Evolutionary conservation across 169 alveolate species (phyloP), one percentile per base, ranked within the genome.

Genomic region (Plasmodium reichenowi): DNA sequence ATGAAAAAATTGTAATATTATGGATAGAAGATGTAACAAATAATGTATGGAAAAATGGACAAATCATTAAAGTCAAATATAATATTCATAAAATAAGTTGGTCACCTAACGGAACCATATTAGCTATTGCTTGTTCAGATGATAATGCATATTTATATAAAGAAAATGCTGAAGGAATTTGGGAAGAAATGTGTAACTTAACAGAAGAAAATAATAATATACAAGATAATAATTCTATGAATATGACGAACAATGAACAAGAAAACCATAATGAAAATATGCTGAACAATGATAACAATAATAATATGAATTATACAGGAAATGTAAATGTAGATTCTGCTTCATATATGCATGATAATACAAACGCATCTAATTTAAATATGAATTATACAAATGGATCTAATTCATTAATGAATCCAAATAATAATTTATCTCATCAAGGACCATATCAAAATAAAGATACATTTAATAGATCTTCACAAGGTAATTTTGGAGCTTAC

Each of bases 41-140:
- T 48, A 83, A 83, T 17, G 38, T 20, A 45, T 83, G 91, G 91
- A 83, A 48, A 62, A 83, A 83, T 62, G 85, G 85, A 9, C 91
- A 83, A 56, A 43, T 68, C 3, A 83, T 83, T 20, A 58, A 83
- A 48, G 22, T 83, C 10, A 13, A 83, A n/a, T 64, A 83, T 15
- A 83, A 38, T 32, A 59, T 83, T 68, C 71, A 73, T 83, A 83
- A 83, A 83, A 47, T 83, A 13, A 68, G 86, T 43, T 93, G 94
- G 95, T 91, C 94, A 24, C 94, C 93, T 3, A 92, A 92, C 15
- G 95, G 95, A 8, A 92, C 95, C 15, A 88, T 92, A 1, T 62
- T 92, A 54, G 95, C 95, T 26, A 64, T 87, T 24, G 89, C 95
- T 4, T 89, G 95, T 32, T 70, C 88, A 10, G 88, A 88, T 56